Evolutionary conservation across 2,329 filamentous ascomycete genomes (phyloP), one percentile per base, ranked within the genome.

Genomic region (Atkinsonella hypoxylon): DNA sequence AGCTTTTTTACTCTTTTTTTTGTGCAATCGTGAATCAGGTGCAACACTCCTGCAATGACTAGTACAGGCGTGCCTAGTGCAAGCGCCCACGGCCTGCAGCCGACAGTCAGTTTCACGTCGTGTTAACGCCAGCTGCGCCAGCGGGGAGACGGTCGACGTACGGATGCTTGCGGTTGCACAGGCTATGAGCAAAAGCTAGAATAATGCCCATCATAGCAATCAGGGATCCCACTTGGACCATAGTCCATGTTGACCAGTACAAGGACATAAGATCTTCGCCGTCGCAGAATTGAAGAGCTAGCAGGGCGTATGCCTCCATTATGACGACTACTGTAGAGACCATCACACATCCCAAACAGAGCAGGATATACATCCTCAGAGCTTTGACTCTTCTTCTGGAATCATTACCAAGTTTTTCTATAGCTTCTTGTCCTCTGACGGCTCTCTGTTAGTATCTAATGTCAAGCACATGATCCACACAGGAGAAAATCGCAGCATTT

Each of bases 171-270:
- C 72, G 65, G 39, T 76, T 67, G 38, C 68, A 67, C 9, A 79
- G 58, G 2, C 72, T 68, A 54, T 80, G 75, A 36, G 70, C 68
- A 26, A 79, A 63, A 38, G 77, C 71, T 3, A 81, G 64, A 43
- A 78, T 72, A 53, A 81, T 75, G 30, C 78, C 78, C 12, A 74
- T 60, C 58, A 81, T 78, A 52, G 78, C 78, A 36, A 81, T 79
- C 53, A 78, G 64, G 1, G 75, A 75, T 6, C 78, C 78, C 2
- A 81, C 64, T 56, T 81, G 78, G 5, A 79, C 66, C 70, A 79
- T 77, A 20, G 76, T 78, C 76, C 77, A 81, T 2, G 77, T 79
- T 0, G 77, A 74, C 78, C 78, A 81, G 62, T 79, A 81, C 0
- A 81, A 64, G 1, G 73, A 71, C 64, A 80, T 79, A 50, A 81